phyloP scores from a whole-genome alignment of 139 green algal genomes.

The Picochlorum sp. region DNA sequence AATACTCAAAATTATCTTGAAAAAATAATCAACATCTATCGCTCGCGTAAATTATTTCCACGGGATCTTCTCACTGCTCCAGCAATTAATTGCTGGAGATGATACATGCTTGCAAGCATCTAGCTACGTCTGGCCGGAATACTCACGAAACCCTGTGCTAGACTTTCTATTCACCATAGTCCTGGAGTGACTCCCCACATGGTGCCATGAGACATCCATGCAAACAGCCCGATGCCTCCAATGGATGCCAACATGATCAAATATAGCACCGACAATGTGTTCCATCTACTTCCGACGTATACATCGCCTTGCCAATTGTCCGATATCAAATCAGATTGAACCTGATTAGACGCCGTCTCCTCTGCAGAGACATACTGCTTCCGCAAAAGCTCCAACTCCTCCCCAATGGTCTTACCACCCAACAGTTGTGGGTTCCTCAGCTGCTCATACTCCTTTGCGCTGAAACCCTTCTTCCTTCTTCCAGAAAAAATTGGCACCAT shows the following conservation, averaged over 20 bases:
- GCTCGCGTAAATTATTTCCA: too few relatives aligned
- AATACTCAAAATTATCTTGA: too few relatives aligned
- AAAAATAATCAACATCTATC: too few relatives aligned
- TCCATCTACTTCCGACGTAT: constrained; percentile 24
- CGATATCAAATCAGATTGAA: constrained; percentile 1
- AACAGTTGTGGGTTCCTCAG: constrained; percentile 18
- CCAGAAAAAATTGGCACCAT: constrained; percentile 9
- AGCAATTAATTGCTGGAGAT: too few relatives aligned
- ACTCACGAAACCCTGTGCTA: too few relatives aligned
- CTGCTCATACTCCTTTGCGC: constrained; percentile 12
- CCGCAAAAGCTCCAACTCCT: constrained; percentile 15
- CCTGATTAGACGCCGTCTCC: background rate
- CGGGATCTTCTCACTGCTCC: too few relatives aligned
- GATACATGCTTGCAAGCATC: too few relatives aligned
- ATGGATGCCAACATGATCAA: constrained; percentile 14
- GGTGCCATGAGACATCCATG: constrained; percentile 15
- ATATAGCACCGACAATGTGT: constrained; percentile 14
- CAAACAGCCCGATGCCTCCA: constrained; percentile 11
- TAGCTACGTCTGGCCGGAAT: too few relatives aligned
- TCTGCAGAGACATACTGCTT: constrained; percentile 18
- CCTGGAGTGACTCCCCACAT: constrained; percentile 19
- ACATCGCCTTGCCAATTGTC: constrained; percentile 24
- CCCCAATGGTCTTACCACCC: constrained; percentile 21
- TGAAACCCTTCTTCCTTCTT: constrained; percentile 20
- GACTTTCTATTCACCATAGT: background rate